phyloP scores from a whole-genome alignment of 768 basidiomycete species.

The Pulveroboletus ravenelii region DNA sequence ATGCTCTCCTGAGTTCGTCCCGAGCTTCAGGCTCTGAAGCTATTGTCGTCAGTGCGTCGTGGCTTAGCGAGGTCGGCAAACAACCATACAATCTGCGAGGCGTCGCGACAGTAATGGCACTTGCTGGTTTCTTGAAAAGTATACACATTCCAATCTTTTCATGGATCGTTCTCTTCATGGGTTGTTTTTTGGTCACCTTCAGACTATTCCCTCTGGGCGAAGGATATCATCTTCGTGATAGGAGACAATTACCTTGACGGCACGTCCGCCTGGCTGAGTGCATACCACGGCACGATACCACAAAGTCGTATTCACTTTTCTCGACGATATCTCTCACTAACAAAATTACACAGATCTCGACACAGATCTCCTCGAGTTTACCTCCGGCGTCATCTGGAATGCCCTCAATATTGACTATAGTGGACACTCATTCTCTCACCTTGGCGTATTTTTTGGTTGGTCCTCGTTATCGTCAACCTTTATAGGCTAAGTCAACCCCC shows the following conservation, averaged over 20 bases:
- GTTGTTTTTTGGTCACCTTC: constrained; percentile 6
- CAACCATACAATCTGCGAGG: constrained; percentile 78
- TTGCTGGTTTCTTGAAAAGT: constrained; percentile 87
- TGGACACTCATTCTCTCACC: constrained; percentile 92
- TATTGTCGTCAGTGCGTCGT: constrained; percentile 87
- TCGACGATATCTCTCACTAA: not conserved
- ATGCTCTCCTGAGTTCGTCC: constrained; percentile 77
- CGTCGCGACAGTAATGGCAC: constrained; percentile 73
- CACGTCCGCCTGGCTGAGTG: constrained; percentile 85
- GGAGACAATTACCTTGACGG: constrained; percentile 88
- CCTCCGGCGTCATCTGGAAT: constrained; percentile 92
- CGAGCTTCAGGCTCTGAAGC: constrained; percentile 92
- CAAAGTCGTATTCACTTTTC: constrained; percentile 46
- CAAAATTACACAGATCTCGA: constrained; percentile 46
- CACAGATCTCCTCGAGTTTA: constrained; percentile 56
- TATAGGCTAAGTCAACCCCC: constrained; percentile 2
- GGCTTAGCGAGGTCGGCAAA: constrained; percentile 63
- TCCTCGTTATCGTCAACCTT: not conserved
- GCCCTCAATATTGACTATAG: constrained; percentile 94
- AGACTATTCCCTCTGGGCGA: constrained; percentile 93
- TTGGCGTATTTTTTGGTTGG: constrained; percentile 92
- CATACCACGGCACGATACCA: constrained; percentile 71
- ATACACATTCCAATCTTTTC: constrained; percentile 14
- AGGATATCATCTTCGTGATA: constrained; percentile 86
- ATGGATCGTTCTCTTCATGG: not conserved